Percentiles rank a stretch among this genome's conserved stretches.
phyloP scores from a whole-genome alignment of 345 rosid genomes.

The Syzygium aqueum region DNA sequence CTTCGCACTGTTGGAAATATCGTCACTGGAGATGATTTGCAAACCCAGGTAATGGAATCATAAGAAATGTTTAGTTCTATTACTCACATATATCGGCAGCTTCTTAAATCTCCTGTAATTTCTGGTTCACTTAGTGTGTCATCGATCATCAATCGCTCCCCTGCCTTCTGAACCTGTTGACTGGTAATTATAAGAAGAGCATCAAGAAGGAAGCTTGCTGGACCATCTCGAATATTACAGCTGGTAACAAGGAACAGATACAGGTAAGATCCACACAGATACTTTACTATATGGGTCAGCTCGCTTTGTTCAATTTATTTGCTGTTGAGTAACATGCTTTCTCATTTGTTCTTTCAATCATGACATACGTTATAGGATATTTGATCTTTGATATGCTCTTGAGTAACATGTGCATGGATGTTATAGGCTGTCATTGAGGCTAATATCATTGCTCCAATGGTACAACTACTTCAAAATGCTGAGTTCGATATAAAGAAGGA shows the following conservation, averaged over 20 bases:
- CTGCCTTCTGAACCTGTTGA: conserved; percentile 31
- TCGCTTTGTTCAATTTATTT: neutral
- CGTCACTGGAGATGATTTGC: conserved; percentile 41
- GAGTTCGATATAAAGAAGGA: conserved; percentile 58
- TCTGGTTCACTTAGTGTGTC: conserved; percentile 14
- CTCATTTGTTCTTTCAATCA: neutral
- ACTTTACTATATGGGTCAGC: neutral
- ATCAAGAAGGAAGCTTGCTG: conserved; percentile 50
- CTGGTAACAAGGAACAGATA: conserved; percentile 45
- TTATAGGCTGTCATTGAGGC: conserved; percentile 40
- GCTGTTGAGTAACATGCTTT: neutral
- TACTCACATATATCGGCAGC: neutral
- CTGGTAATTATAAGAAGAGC: conserved; percentile 32
- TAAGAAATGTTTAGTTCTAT: neutral
- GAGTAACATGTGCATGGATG: neutral
- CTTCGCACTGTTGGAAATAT: conserved; percentile 46
- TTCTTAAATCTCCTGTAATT: neutral
- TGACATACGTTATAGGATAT: neutral
- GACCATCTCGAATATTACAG: conserved; percentile 43
- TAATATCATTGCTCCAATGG: conserved; percentile 28
- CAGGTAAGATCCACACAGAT: neutral
- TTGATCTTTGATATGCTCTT: neutral
- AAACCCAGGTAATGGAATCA: conserved; percentile 16
- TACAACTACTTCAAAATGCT: conserved; percentile 43
- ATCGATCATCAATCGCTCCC: conserved; percentile 29